Evolutionary conservation across 2,329 filamentous ascomycete species (phyloP).

Genomic region (Pezizomycotina sp.): DNA sequence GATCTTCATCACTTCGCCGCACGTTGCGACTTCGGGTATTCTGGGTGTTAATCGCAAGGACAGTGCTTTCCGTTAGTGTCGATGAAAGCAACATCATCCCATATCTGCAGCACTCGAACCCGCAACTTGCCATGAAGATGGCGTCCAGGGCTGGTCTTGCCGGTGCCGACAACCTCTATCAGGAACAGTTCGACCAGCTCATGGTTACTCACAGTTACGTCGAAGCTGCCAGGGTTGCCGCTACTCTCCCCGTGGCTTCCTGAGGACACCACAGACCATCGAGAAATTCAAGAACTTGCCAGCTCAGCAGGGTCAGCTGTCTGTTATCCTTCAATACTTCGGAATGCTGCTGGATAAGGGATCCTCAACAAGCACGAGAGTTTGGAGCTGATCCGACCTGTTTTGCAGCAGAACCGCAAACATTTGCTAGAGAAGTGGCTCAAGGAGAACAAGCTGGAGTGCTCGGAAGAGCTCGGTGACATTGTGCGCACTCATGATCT

Average conservation of each 20-base stretch:
- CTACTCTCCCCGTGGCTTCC: conserved; percentile 86
- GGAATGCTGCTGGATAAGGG: conserved; percentile 95
- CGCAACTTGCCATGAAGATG: conserved; percentile 84
- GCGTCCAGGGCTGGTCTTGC: conserved; percentile 85
- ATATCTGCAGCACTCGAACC: conserved; percentile 89
- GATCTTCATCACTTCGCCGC: conserved; percentile 83
- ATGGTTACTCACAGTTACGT: conserved; percentile 63
- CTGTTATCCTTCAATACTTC: conserved; percentile 91
- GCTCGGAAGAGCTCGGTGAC: conserved; percentile 91
- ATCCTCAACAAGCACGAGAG: conserved; percentile 84
- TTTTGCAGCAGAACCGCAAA: conserved; percentile 84
- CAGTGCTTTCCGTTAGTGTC: conserved; percentile 76
- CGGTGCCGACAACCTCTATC: conserved; percentile 84
- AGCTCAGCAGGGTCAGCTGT: conserved; percentile 68
- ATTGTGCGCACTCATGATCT: conserved; percentile 80
- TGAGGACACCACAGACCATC: conserved; percentile 87
- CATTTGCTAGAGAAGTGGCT: conserved; percentile 97
- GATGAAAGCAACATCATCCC: conserved; percentile 83
- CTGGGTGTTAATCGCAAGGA: conserved; percentile 95
- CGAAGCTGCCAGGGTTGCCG: conserved; percentile 87
- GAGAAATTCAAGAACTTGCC: conserved; percentile 85
- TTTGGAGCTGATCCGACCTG: conserved; percentile 79
- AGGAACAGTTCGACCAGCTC: conserved; percentile 79
- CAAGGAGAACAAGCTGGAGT: conserved; percentile 85
- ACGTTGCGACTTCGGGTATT: conserved; percentile 70